Base-by-base conservation (phyloP, 1,284 basidiomycete species). In the Cystobasidiaceae sp. region DNA sequence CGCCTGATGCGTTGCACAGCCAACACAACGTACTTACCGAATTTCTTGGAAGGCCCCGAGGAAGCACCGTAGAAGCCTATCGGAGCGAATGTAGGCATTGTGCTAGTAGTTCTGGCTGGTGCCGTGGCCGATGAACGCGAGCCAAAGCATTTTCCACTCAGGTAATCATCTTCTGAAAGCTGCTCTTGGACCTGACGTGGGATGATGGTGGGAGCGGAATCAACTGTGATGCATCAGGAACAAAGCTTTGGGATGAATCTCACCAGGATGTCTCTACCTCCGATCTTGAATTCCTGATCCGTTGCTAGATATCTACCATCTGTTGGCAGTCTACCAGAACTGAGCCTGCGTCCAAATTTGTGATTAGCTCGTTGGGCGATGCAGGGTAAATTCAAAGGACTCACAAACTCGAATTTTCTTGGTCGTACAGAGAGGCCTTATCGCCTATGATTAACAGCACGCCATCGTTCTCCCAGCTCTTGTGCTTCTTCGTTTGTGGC, bases 401-500 rank as follows among this genome's bases (percentile, higher is more conserved):
- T 3, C 21, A 62, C 60, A 37, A 15, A 4, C 39, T 32, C 7
- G 43, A 25, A 32, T 21, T 65, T 3, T 64, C 61, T 17, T 55
- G 48, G 45, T 68, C 67, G 7, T 48, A 39, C 4, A 68, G 33
- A 2, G 39, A 34, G 25, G 41, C 50, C 15, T 51, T 44, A 11
- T 71, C 71, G 6, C 45, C 65, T 13, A 55, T 32, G 33, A 74
- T 66, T 34, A 74, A 66, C 28, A 76, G 71, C 7, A 78, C 66
- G 0, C 73, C 76, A 63, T 78, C 77, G 7, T 73, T 88, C 71
- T 93, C 90, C 90, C 90, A 93, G 1, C 86, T 90, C 76, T 90
- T 90, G 74, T 92, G 84, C 78, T 92, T 93, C 76, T 83, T 86
- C 23, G 79, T 79, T 73, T 89, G 86, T 27, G 84, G 85, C 72